A percentile compares a stretch with the other conserved stretches of the same genome.
Conservation (phyloP, 768 basidiomycete genomes). For the Leucosporidium creatinivorum region DNA sequence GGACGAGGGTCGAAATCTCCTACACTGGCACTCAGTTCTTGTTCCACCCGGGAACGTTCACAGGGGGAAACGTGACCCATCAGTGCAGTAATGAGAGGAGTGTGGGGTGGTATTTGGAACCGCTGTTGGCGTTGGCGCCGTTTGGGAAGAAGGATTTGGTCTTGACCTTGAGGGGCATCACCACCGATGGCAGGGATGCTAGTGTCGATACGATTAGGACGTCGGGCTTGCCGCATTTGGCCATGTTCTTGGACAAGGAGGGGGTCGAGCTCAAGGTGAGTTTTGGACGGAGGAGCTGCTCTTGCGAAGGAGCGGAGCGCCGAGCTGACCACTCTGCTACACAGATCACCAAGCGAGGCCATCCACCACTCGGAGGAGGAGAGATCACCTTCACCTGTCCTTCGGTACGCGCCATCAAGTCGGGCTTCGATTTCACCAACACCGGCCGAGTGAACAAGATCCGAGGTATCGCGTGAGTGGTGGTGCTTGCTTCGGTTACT, state of each 20-base stretch:
- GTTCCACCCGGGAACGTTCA: constrained; percentile 83
- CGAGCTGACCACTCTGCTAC: constrained; percentile 4
- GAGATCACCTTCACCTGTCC: constrained; percentile 92
- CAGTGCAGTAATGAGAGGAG: constrained; percentile 83
- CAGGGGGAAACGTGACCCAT: constrained; percentile 70
- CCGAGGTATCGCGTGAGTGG: constrained; percentile 81
- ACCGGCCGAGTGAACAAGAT: constrained; percentile 88
- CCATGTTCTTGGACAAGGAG: constrained; percentile 67
- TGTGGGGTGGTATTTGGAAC: constrained; percentile 90
- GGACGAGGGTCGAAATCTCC: constrained; percentile 88
- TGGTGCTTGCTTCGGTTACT: not conserved
- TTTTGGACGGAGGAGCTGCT: not conserved
- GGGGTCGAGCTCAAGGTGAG: constrained; percentile 78
- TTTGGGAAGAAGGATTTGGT: constrained; percentile 83
- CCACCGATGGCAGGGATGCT: constrained; percentile 84
- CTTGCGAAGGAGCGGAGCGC: too few relatives aligned
- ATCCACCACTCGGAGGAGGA: constrained; percentile 83
- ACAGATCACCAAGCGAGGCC: constrained; percentile 93
- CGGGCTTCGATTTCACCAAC: constrained; percentile 75
- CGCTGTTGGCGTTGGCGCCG: constrained; percentile 78
- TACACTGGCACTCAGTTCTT: constrained; percentile 92
- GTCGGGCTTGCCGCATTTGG: constrained; percentile 33
- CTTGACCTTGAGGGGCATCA: constrained; percentile 77
- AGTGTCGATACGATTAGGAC: constrained; percentile 48
- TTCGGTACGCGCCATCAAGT: constrained; percentile 80